Evolutionary conservation across 1,139 yeast species (phyloP).

Genomic region (Candida sp.): DNA sequence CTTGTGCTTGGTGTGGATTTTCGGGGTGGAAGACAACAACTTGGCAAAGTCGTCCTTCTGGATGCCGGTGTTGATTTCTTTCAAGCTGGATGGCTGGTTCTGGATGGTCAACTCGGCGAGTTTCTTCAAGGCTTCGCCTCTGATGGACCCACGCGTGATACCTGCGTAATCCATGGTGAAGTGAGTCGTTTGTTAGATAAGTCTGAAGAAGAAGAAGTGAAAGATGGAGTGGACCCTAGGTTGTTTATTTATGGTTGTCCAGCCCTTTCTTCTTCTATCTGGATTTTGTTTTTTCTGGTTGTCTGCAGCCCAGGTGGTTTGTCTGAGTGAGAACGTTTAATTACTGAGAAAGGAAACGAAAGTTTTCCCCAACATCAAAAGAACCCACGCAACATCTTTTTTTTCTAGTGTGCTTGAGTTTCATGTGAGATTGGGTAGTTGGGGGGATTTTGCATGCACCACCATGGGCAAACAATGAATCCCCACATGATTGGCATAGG

Average conservation of each 20-base stretch:
- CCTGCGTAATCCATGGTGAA: conserved; percentile 41
- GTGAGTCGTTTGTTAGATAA: not conserved
- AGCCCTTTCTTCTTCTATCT: not conserved
- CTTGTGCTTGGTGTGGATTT: conserved; percentile 7
- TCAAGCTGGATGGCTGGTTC: conserved; percentile 20
- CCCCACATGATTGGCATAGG: no score
- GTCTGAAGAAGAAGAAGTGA: not conserved
- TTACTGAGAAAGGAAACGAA: not conserved
- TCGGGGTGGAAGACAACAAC: conserved; percentile 26
- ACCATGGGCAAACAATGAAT: no score
- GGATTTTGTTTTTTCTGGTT: not conserved
- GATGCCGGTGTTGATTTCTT: conserved; percentile 17
- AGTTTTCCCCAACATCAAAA: not conserved
- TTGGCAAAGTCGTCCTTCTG: conserved; percentile 27
- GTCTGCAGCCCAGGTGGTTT: not conserved
- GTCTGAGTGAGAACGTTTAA: not conserved
- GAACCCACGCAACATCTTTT: no score
- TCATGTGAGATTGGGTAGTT: not conserved
- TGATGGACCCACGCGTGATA: conserved; percentile 46
- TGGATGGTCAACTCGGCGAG: conserved; percentile 32
- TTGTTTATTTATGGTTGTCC: not conserved
- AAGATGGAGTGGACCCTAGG: not conserved
- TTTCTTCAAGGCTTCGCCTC: conserved; percentile 65
- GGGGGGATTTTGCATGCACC: no score
- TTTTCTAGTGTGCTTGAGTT: not conserved